Evolutionary conservation across 306 rosid genomes (phyloP).

Genomic region (Inga leiocalycina): DNA sequence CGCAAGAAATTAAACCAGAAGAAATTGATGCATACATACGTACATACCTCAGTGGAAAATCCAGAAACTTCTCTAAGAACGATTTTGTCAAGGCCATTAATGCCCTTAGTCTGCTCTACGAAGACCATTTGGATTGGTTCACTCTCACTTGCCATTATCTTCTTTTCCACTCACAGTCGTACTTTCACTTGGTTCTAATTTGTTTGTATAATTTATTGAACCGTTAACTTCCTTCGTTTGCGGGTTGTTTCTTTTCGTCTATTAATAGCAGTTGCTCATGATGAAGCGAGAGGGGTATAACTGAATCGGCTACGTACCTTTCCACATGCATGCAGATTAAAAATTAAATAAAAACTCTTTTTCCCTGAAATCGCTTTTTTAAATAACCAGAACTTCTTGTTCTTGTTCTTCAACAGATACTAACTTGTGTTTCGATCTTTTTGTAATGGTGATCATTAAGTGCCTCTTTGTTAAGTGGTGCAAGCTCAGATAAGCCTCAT

Average conservation of each 20-base stretch:
- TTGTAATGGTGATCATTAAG: no score
- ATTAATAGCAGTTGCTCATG: not conserved
- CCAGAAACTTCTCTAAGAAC: slow-evolving; percentile 64
- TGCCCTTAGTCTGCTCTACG: slow-evolving; percentile 48
- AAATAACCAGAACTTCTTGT: not conserved
- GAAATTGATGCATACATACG: not conserved
- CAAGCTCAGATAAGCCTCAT: no score
- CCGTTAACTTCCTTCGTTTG: not conserved
- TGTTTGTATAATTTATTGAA: not conserved
- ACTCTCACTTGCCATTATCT: not conserved
- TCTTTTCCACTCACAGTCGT: not conserved
- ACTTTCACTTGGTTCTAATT: not conserved
- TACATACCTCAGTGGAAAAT: slow-evolving; percentile 58
- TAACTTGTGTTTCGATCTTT: no score
- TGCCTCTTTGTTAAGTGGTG: no score
- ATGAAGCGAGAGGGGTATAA: not conserved
- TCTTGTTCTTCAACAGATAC: not conserved
- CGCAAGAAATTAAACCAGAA: not conserved
- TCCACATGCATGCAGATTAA: not conserved
- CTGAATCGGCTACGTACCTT: not conserved
- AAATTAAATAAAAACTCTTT: not conserved
- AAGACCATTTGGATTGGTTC: slow-evolving; percentile 17
- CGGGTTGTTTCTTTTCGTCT: not conserved
- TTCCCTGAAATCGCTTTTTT: not conserved
- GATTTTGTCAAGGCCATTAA: slow-evolving; percentile 60